Percentiles rank a stretch among this genome's conserved stretches.
Evolutionary conservation across 1,284 basidiomycete species (phyloP).

Genomic region (Ceratobasidium theobromae): DNA sequence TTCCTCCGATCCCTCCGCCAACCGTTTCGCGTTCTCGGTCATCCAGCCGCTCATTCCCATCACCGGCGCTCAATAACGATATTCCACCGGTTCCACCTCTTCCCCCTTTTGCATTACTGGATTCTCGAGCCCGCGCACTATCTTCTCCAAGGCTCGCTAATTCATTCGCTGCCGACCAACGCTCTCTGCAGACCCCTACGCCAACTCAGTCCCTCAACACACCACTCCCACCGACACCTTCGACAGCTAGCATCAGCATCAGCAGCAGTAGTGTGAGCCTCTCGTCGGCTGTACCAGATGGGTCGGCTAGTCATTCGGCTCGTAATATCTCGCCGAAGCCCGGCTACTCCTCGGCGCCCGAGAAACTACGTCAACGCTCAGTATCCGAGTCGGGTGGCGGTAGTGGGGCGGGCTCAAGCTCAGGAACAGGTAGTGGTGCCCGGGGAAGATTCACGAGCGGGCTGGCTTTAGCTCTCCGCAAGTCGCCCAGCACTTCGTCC

Average conservation of each 20-base stretch:
- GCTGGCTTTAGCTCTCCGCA: constrained; percentile 5
- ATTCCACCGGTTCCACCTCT: constrained; percentile 23
- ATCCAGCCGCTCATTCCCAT: constrained; percentile 23
- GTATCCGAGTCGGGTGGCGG: constrained; percentile 19
- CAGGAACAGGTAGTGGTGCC: constrained; percentile 4
- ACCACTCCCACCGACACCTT: constrained; percentile 12
- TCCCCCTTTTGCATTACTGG: constrained; percentile 1
- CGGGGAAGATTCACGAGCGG: constrained; percentile 6
- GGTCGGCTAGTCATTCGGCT: neutral
- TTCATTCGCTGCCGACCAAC: neutral
- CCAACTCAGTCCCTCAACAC: constrained; percentile 2
- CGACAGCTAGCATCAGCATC: constrained; percentile 14
- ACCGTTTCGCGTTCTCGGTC: constrained; percentile 30
- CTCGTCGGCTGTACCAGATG: neutral
- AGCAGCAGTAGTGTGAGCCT: constrained; percentile 10
- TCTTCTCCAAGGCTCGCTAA: constrained; percentile 2
- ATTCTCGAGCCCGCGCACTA: neutral
- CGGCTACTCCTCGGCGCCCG: neutral
- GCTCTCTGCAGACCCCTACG: constrained; percentile 21
- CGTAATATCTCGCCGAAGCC: neutral
- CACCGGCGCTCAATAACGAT: neutral
- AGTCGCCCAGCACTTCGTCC: constrained; percentile 3
- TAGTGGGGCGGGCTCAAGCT: constrained; percentile 15
- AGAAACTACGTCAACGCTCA: constrained; percentile 21
- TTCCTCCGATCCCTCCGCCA: constrained; percentile 20